Evolutionary conservation across 2,329 filamentous ascomycete species (phyloP).

Genomic region (Chlorencoelia australis): DNA sequence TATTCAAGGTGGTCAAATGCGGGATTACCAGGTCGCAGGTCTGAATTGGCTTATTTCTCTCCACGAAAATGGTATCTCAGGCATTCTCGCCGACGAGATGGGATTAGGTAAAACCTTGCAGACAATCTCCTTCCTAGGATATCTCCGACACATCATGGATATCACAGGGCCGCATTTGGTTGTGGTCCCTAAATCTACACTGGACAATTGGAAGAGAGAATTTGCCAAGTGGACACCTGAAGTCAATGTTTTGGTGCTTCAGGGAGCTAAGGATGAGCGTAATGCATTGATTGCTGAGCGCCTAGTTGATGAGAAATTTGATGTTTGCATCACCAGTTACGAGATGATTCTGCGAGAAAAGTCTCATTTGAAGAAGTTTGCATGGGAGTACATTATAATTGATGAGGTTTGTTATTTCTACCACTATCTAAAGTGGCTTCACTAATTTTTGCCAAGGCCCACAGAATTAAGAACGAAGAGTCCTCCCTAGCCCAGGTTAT

Average conservation of each 20-base stretch:
- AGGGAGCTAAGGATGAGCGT: conserved; percentile 91
- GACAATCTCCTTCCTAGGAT: conserved; percentile 93
- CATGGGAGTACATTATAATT: conserved; percentile 99
- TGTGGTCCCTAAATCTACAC: conserved; percentile 88
- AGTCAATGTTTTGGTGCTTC: conserved; percentile 84
- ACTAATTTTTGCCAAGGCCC: conserved; percentile 39
- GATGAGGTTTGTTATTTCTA: conserved; percentile 51
- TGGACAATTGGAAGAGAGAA: conserved; percentile 97
- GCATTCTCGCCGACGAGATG: conserved; percentile 97
- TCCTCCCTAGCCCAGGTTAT: conserved; percentile 96
- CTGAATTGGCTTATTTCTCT: conserved; percentile 97
- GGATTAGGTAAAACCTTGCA: conserved; percentile 95
- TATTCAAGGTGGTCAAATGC: conserved; percentile 75
- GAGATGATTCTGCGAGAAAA: conserved; percentile 98
- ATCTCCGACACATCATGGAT: conserved; percentile 80
- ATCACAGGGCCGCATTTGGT: conserved; percentile 88
- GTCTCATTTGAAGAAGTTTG: conserved; percentile 88
- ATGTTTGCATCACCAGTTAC: conserved; percentile 97
- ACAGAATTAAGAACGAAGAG: conserved; percentile 99
- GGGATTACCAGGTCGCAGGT: conserved; percentile 92
- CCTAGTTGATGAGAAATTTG: conserved; percentile 88
- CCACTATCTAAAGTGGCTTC: not conserved
- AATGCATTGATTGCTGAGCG: conserved; percentile 80
- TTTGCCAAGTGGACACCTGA: conserved; percentile 93
- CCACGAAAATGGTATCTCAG: conserved; percentile 97